Evolutionary conservation across 2,329 filamentous ascomycete species (phyloP), one percentile per base, ranked within the genome.

Genomic region (Ascomycota sp.): DNA sequence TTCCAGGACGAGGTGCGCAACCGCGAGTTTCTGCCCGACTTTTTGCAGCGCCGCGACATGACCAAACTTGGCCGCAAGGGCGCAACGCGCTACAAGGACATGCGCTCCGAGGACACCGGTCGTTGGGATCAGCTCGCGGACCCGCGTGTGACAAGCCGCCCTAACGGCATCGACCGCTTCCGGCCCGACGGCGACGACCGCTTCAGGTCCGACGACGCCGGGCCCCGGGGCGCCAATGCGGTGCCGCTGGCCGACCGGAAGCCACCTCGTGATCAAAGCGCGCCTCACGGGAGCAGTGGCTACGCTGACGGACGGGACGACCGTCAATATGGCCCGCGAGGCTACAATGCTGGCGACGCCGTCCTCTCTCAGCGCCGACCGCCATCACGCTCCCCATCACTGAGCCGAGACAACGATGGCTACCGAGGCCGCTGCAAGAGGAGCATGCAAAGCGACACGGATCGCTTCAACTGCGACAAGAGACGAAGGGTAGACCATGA

Each of bases 21-120:
- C 44, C 74, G 81, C 27, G 79, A 89, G 42, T 59, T 82, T 2
- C 55, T 98, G 42, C 89, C 89, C 3, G 75, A 92, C 56, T 91
- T 85, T 39, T 72, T 98, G 60, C 83, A 93, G 56, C 72, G 91
- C 43, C 64, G 89, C 33, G 89, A 95, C 52, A 82, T 89, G 76
- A 86, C 85, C 10, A 86, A 85, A 56, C 54, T 98, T 19, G 89
- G 89, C 15, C 81, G 78, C 56, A 93, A 93, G 59, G 86, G 89
- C 13, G 72, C 80, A 20, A 85, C 82, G 6, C 80, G 78, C 51
- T 95, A 95, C 54, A 78, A 68, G 42, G 89, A 98, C 51, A 64
- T 98, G 44, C 75, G 74, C 48, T 69, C 62, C 10, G 86, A 98
- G 54, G 89, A 98, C 52, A 98, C 89, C 1, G 89, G 89, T 0